Evolutionary conservation across 768 basidiomycete genomes (phyloP), one percentile per base, ranked within the genome.

Genomic region (Hygrocybe coccinea): DNA sequence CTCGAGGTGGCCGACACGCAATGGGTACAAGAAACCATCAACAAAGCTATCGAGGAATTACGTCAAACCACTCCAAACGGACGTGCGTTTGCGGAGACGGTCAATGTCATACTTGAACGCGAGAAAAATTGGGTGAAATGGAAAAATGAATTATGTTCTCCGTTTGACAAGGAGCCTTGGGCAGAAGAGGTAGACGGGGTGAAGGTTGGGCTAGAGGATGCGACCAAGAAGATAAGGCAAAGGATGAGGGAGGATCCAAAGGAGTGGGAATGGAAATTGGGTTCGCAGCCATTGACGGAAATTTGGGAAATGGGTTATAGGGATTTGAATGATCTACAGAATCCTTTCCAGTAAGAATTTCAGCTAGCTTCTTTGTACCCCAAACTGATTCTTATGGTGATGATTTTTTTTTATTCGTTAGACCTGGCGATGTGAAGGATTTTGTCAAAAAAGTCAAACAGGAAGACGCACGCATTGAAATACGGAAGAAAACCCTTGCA

Each of bases 81-180:
- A 0, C 79, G 85, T 9, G 74, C 78, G 25, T 91, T 93, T 66
- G 79, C 86, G 1, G 89, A 91, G 11, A 88, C 89, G 0, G 85
- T 88, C 22, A 74, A 67, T 50, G 74, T 79, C 8, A 85, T 93
- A 35, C 75, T 94, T 5, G 85, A 89, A 60, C 78, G 91, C 50
- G 92, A 95, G 71, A 85, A 83, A 67, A 93, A 91, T 63, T 95
- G 92, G 92, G 83, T 91, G 3, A 82, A 80, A 59, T 94, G 91
- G 91, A 94, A 94, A 73, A 89, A 88, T 59, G 85, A 89, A 39
- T 69, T 87, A 2, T 94, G 91, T 65, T 73, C 81, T 14, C 81
- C 86, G 2, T 93, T 94, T 64, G 89, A 91, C 65, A 85, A 84
- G 61, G 83, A 84, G 37, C 76, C 87, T 5, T 83, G 85, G 80